Base-by-base conservation (phyloP, 371 early-diverging fungal species). In the Mortierella sp. region DNA sequence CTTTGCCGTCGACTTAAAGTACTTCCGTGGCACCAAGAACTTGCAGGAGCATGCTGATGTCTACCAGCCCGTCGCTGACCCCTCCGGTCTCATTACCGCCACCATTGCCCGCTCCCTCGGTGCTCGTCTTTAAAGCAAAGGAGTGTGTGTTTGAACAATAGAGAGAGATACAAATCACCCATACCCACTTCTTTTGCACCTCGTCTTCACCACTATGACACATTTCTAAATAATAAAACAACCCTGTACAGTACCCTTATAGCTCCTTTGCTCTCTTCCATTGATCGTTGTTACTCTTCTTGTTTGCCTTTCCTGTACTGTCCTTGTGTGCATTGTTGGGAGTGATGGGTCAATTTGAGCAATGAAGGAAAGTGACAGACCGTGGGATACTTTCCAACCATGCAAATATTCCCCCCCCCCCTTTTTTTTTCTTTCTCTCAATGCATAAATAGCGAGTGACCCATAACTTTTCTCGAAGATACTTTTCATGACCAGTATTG, bases 21-120 rank as follows among this genome's bases (percentile, higher is more conserved):
- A 93, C 89, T 92, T 96, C 88, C 74, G 87, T 55, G 95, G 95
- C 74, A 91, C 95, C 77, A 90, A 93, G 83, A 96, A 96, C 90
- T 83, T 91, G 78, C 92, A 90, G 75, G 89, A 89, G 83, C 92
- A 95, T 75, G 89, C 92, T 74, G 90, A 90, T 81, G 93, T 96
- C 78, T 96, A 94, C 89, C 91, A 93, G 84, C 96, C 96, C 70
- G 88, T 94, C 79, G 89, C 93, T 38, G 96, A 96, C 79, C 96
- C 96, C 38, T 94, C 96, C 44, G 95, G 95, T 89, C 87, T 91
- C 56, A 96, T 96, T 80, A 93, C 95, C 70, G 95, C 94, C 79
- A 94, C 94, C 38, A 84, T 94, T 78, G 91, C 92, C 63, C 95
- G 96, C 72, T 77, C 82, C 35, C 70, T 77, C 49, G 74, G 56